phyloP scores from a whole-genome alignment of 108 stramenopile genomes.

The Pseudonitzschia pungens region DNA sequence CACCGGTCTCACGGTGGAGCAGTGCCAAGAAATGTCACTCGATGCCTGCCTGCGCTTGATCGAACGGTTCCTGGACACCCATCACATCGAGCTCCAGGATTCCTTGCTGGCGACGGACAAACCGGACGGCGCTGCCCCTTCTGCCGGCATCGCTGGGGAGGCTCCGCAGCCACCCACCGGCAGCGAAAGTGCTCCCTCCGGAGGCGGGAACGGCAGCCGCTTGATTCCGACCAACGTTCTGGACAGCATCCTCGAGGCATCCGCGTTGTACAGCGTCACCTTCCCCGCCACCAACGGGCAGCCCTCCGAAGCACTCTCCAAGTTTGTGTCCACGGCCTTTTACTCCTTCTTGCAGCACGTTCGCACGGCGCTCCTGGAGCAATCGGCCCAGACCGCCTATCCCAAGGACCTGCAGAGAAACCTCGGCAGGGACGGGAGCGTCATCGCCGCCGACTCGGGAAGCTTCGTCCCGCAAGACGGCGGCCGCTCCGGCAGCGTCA shows the following conservation, averaged over 20 bases:
- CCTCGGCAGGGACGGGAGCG: neutral
- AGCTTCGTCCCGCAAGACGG: neutral
- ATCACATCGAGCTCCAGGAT: constrained; percentile 56
- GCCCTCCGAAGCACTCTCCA: constrained; percentile 26
- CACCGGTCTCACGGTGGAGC: constrained; percentile 30
- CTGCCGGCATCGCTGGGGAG: neutral
- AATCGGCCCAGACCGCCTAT: constrained; percentile 15
- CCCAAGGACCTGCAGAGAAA: constrained; percentile 14
- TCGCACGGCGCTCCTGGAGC: constrained; percentile 48
- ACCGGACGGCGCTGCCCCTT: neutral
- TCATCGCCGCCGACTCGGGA: neutral
- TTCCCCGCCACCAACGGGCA: constrained; percentile 30
- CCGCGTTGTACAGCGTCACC: constrained; percentile 63
- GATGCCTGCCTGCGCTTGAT: constrained; percentile 55
- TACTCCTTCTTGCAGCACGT: constrained; percentile 66
- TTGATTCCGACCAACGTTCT: constrained; percentile 64
- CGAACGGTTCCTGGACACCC: constrained; percentile 57
- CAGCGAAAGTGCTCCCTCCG: constrained; percentile 1
- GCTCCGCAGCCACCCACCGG: constrained; percentile 7
- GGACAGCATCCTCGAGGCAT: constrained; percentile 73
- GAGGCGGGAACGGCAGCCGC: neutral
- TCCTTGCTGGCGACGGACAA: constrained; percentile 19
- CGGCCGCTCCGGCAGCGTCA: neutral
- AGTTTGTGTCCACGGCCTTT: constrained; percentile 65
- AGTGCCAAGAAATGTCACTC: constrained; percentile 65